phyloP scores from a whole-genome alignment of 805 yeast genomes.

The Isabelozyma pseudorhagii region DNA sequence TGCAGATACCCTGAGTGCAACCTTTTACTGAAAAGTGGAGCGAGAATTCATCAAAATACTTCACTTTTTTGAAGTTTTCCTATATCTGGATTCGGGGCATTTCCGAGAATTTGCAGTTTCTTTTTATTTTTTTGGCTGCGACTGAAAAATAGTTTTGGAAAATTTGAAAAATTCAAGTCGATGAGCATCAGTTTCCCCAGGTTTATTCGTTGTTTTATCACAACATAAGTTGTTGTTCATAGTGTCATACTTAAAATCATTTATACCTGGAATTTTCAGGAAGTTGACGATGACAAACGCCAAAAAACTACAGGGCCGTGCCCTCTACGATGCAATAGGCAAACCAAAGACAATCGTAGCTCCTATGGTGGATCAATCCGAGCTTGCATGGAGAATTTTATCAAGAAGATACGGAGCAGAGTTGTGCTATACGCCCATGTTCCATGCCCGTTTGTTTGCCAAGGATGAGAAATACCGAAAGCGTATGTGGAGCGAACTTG shows the following conservation, averaged over 20 bases:
- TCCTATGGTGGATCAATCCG: constrained; percentile 98
- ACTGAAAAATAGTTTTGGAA: not conserved
- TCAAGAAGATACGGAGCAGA: constrained; percentile 90
- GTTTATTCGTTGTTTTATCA: no score
- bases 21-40: no score
- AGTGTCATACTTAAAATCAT: not conserved
- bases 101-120: not conserved
- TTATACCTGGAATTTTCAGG: not conserved
- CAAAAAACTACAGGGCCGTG: constrained; percentile 52
- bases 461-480: constrained; percentile 76
- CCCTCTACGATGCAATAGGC: constrained; percentile 66
- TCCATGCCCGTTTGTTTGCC: constrained; percentile 88
- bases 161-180: not conserved
- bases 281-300: constrained; percentile 9
- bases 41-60: no score
- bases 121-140: not conserved
- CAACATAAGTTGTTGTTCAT: not conserved
- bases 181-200: no score
- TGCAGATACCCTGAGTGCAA: no score
- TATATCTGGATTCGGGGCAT: not conserved
- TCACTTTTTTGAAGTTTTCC: not conserved
- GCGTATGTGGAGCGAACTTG: constrained; percentile 67
- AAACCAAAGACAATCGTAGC: constrained; percentile 84
- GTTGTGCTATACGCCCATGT: constrained; percentile 94
- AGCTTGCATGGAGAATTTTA: constrained; percentile 89